A percentile compares a stretch with the other conserved stretches of the same genome.
Conservation (phyloP, 345 rosid species). For the Euphorbia tirucalli region DNA sequence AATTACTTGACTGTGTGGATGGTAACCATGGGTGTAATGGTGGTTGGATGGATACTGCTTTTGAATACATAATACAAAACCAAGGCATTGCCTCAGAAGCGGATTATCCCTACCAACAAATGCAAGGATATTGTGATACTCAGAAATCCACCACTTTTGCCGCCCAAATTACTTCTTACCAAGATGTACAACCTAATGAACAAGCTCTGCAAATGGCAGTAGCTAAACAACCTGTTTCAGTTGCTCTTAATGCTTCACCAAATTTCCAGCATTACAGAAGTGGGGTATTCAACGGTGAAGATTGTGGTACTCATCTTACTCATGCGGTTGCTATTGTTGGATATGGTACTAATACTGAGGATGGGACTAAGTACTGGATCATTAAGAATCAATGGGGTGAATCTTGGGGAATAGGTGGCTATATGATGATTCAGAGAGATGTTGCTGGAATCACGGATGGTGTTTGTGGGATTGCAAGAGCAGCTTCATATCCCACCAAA, state of each 20-base stretch:
- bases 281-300: not conserved
- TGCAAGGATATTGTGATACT: not conserved
- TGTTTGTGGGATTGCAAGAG: not conserved
- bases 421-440: conserved; percentile 1
- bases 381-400: conserved; percentile 30
- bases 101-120: not conserved
- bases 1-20: not conserved
- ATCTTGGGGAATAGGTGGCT: not conserved
- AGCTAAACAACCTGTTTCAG: conserved; percentile 2
- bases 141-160: not conserved
- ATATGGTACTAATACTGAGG: conserved; percentile 23
- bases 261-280: not conserved
- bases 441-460: not conserved
- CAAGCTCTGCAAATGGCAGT: not conserved
- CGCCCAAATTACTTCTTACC: not conserved
- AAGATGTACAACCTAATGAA: not conserved
- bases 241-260: not conserved
- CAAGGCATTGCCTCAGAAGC: not conserved
- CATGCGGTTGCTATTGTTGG: conserved; percentile 20
- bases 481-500: conserved; percentile 3
- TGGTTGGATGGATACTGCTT: not conserved
- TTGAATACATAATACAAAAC: not conserved
- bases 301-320: not conserved
- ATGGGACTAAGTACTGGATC: conserved; percentile 25
- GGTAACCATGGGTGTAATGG: not conserved